These are phyloP conservation scores for Cryphonectria carpinicola DNA, from an alignment of 2,329 filamentous ascomycete genomes.

Conservation along the genomic window DNA sequence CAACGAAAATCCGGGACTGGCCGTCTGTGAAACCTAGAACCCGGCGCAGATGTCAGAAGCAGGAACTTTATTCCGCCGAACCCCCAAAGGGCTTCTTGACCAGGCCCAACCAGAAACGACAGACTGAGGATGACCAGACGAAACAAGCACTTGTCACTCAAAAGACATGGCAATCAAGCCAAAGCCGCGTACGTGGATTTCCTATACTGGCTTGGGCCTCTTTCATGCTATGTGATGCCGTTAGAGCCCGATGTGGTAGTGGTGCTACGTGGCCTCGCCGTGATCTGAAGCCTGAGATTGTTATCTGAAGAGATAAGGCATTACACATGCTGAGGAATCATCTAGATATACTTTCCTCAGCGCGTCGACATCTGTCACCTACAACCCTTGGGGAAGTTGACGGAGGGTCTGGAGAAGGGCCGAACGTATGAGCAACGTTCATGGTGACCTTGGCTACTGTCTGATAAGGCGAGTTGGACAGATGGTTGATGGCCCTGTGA, in stretches of 20 bases:
- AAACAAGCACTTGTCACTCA: constrained; percentile 3
- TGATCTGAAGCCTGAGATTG: not conserved
- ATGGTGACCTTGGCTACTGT: not conserved
- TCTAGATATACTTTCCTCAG: too few species aligned
- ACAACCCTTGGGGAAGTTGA: not conserved
- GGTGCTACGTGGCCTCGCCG: not conserved
- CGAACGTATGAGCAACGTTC: not conserved
- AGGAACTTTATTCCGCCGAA: not conserved
- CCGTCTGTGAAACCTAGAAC: constrained; percentile 5
- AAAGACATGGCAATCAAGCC: not conserved
- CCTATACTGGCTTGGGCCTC: not conserved
- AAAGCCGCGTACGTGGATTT: not conserved
- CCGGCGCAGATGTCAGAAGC: not conserved
- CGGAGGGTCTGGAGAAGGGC: not conserved
- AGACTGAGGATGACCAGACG: not conserved
- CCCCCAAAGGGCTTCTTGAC: not conserved
- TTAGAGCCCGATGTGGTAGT: not conserved
- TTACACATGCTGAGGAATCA: not conserved
- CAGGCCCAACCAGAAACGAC: not conserved
- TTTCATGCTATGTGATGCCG: not conserved
- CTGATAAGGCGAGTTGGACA: not conserved
- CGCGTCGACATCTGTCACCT: not conserved
- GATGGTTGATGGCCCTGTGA: not conserved
- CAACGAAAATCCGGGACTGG: not conserved
- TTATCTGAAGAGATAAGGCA: not conserved